Conservation (phyloP, 768 basidiomycete genomes). For the Dentipellis fragilis region DNA sequence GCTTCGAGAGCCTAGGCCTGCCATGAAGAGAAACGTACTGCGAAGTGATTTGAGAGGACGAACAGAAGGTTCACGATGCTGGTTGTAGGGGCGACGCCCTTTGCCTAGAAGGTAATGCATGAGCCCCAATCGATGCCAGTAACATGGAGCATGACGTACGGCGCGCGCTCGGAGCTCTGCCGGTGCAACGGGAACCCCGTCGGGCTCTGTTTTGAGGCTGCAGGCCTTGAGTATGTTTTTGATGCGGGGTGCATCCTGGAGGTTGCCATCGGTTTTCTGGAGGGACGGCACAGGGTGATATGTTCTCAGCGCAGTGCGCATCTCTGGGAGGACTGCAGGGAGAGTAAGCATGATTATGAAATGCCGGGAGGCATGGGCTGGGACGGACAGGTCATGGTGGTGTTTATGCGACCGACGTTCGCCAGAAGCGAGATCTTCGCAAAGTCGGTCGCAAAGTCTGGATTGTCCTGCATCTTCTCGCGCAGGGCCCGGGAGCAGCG, state of each 20-base stretch:
- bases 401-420: slow-evolving; percentile 74
- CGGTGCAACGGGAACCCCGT: slow-evolving; percentile 39
- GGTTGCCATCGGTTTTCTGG: slow-evolving; percentile 56
- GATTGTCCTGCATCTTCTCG: slow-evolving; percentile 57
- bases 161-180: slow-evolving; percentile 43
- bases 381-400: slow-evolving; percentile 66
- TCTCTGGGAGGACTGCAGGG: slow-evolving; percentile 61
- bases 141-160: slow-evolving; percentile 27
- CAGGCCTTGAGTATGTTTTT: slow-evolving; percentile 65
- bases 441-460: slow-evolving; percentile 54
- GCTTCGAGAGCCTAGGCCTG: not conserved
- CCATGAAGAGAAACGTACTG: slow-evolving; percentile 19
- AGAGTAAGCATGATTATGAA: not conserved
- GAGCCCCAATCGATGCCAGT: slow-evolving; percentile 5
- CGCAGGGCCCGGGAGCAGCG: slow-evolving; percentile 64
- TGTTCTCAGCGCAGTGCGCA: slow-evolving; percentile 66
- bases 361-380: not conserved
- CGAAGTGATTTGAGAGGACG: slow-evolving; percentile 46
- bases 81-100: slow-evolving; percentile 52
- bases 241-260: slow-evolving; percentile 73
- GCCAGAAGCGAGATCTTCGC: slow-evolving; percentile 66
- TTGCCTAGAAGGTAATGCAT: slow-evolving; percentile 25
- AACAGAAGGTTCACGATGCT: slow-evolving; percentile 65
- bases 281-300: slow-evolving; percentile 72
- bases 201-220: slow-evolving; percentile 35